These are phyloP conservation scores for Fonsecaea pedrosoi DNA, from an alignment of 2,329 filamentous ascomycete species.

Conservation along the genomic window DNA sequence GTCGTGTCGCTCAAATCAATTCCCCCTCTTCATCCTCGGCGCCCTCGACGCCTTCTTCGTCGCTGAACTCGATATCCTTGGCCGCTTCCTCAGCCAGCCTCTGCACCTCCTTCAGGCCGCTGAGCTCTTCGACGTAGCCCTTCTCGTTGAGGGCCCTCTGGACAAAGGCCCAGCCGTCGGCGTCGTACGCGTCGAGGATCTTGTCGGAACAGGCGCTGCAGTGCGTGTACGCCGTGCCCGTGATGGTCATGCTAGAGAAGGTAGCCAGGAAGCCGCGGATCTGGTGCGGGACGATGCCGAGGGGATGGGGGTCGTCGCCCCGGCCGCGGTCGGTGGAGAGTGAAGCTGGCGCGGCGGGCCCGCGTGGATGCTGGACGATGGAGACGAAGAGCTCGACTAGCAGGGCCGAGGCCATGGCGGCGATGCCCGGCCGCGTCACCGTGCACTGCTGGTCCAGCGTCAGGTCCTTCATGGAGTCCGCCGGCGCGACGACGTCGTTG, in stretches of 20 bases:
- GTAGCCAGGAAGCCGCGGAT: slow-evolving; percentile 68
- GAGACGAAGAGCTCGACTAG: slow-evolving; percentile 90
- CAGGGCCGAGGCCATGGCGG: slow-evolving; percentile 87
- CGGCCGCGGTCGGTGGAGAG: slow-evolving; percentile 18
- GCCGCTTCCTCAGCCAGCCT: slow-evolving; percentile 54
- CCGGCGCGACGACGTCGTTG: slow-evolving; percentile 94
- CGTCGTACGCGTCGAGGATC: slow-evolving; percentile 60
- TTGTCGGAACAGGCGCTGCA: slow-evolving; percentile 68
- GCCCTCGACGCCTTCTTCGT: slow-evolving; percentile 43
- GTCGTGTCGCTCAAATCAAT: slow-evolving; percentile 42
- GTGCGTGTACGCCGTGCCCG: slow-evolving; percentile 64
- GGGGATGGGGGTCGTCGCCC: slow-evolving; percentile 50
- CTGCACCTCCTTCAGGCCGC: slow-evolving; percentile 64
- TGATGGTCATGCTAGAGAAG: slow-evolving; percentile 65
- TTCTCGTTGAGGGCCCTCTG: slow-evolving; percentile 64
- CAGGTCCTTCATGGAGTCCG: slow-evolving; percentile 88
- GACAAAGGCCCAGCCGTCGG: slow-evolving; percentile 67
- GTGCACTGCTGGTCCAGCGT: slow-evolving; percentile 98
- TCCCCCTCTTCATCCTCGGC: slow-evolving; percentile 44
- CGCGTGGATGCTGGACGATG: slow-evolving; percentile 80
- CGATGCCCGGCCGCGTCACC: slow-evolving; percentile 90
- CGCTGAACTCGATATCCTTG: slow-evolving; percentile 54
- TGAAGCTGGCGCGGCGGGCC: slow-evolving; percentile 49
- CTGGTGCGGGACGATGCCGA: slow-evolving; percentile 66
- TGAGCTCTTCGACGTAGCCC: slow-evolving; percentile 69